Conservation (phyloP, 192 early-diverging fungal species). For the Coemansia umbellata region DNA sequence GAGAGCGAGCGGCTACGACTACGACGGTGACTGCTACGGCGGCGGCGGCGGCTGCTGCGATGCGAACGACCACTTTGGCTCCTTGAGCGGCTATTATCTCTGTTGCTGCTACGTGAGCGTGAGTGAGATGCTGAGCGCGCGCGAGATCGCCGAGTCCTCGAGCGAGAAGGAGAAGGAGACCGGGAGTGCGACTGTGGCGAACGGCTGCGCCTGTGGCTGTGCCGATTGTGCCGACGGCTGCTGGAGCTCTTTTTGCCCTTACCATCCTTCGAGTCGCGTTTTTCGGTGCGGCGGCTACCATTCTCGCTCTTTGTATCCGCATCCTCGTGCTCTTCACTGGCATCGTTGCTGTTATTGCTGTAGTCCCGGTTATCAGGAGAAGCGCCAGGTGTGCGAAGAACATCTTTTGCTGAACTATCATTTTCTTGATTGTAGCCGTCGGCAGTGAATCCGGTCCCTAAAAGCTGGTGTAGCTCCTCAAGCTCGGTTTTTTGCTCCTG, state of each 20-base stretch:
- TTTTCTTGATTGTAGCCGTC: neutral
- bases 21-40: slow-evolving; percentile 10
- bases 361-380: slow-evolving; percentile 22
- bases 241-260: slow-evolving; percentile 3
- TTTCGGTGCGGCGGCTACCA: slow-evolving; percentile 15
- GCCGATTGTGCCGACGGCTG: slow-evolving; percentile 2
- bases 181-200: slow-evolving; percentile 24
- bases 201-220: slow-evolving; percentile 26
- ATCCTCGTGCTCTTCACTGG: slow-evolving; percentile 24
- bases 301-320: slow-evolving; percentile 16
- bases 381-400: slow-evolving; percentile 42
- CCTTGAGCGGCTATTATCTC: slow-evolving; percentile 5
- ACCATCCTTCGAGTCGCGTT: slow-evolving; percentile 14
- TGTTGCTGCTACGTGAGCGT: slow-evolving; percentile 19
- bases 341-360: neutral
- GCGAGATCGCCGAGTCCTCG: neutral
- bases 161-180: slow-evolving; percentile 13
- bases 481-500: slow-evolving; percentile 46
- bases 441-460: slow-evolving; percentile 24
- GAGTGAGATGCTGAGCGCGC: slow-evolving; percentile 14
- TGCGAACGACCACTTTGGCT: slow-evolving; percentile 16
- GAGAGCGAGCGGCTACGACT: slow-evolving; percentile 17
- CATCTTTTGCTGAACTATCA: neutral
- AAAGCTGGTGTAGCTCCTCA: slow-evolving; percentile 50
- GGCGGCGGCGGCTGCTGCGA: slow-evolving; percentile 6